phyloP scores from a whole-genome alignment of 495 filamentous ascomycete species.

The Hyaloscypha hepaticicola region DNA sequence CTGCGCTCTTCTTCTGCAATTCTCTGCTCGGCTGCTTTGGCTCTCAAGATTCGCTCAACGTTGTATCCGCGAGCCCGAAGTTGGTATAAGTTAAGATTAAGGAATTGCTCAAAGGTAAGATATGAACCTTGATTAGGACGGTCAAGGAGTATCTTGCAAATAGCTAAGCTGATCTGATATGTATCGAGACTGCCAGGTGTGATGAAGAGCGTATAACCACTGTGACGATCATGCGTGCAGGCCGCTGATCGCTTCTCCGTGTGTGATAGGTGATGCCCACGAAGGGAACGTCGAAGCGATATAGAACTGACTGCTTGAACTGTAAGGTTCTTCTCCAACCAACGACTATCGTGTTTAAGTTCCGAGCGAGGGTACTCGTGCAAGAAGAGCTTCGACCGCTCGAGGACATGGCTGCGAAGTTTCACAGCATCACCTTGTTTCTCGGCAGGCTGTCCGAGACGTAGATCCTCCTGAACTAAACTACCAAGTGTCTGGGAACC shows the following conservation, averaged over 20 bases:
- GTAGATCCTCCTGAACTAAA: slow-evolving; percentile 60
- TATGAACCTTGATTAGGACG: slow-evolving; percentile 84
- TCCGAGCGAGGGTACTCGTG: slow-evolving; percentile 63
- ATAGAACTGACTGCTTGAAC: slow-evolving; percentile 77
- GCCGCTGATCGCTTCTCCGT: slow-evolving; percentile 69
- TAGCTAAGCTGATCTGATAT: slow-evolving; percentile 83
- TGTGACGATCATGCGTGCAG: slow-evolving; percentile 50
- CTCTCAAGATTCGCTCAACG: slow-evolving; percentile 84
- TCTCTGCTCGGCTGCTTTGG: slow-evolving; percentile 78
- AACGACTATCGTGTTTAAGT: slow-evolving; percentile 79
- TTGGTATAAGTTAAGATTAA: slow-evolving; percentile 72
- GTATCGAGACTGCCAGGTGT: slow-evolving; percentile 64
- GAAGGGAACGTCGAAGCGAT: slow-evolving; percentile 69
- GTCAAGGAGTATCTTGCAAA: slow-evolving; percentile 74
- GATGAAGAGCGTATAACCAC: slow-evolving; percentile 54
- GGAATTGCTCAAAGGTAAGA: slow-evolving; percentile 81
- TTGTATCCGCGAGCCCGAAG: slow-evolving; percentile 87
- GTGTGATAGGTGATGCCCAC: slow-evolving; percentile 62
- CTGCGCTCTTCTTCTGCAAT: slow-evolving; percentile 80
- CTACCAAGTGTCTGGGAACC: slow-evolving; percentile 57
- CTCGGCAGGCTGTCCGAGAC: slow-evolving; percentile 47
- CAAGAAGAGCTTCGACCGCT: slow-evolving; percentile 84
- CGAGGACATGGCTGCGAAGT: slow-evolving; percentile 75
- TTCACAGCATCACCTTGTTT: slow-evolving; percentile 51
- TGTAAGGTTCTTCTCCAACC: slow-evolving; percentile 82